Evolutionary conservation across 768 basidiomycete genomes (phyloP), one percentile per base, ranked within the genome.

Genomic region (Leccinellum rugosiceps): DNA sequence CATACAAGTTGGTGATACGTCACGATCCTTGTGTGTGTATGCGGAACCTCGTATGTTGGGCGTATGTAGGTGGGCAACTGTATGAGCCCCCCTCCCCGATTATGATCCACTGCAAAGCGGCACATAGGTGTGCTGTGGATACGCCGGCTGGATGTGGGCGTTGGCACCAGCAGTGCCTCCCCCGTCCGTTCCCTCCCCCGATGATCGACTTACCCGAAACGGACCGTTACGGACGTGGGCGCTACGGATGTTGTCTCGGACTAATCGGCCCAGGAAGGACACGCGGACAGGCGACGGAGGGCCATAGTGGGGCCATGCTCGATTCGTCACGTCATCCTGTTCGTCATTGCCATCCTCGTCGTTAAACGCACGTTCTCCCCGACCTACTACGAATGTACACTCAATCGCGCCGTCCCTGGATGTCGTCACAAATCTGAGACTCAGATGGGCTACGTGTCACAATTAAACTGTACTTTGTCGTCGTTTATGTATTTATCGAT

Each of bases 201-300:
- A 58, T 50, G 57, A 54, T 50, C 58, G 58, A 60, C 59, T 35
- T 41, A 25, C 48, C 52, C 6, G 32, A 25, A 51, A 52, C 45
- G 35, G 38, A 41, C 38, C 6, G 32, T 21, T 50, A 55, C 45
- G 35, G 38, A 41, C n/a, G 38, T 41, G 38, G 38, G 38, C 38
- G 38, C 38, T 41, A 41, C 38, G 10, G 38, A 41, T 19, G 15
- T 7, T n/a, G n/a, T 41, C 15, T 41, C 38, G 38, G 38, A 41
- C n/a, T n/a, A 41, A 7, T 41, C 38, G 38, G 38, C 38, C n/a
- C n/a, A 41, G 38, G 38, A 41, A 41, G 38, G n/a, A 41, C 38
- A 0, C 4, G 25, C 59, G 59, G 58, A 60, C 34, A 44, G 9
- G 59, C 59, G 59, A 60, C 59, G 59, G 59, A 60, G 25, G 15